Evolutionary conservation across 2,329 filamentous ascomycete species (phyloP), one percentile per base, ranked within the genome.

Genomic region (Bipolaris zeicola): DNA sequence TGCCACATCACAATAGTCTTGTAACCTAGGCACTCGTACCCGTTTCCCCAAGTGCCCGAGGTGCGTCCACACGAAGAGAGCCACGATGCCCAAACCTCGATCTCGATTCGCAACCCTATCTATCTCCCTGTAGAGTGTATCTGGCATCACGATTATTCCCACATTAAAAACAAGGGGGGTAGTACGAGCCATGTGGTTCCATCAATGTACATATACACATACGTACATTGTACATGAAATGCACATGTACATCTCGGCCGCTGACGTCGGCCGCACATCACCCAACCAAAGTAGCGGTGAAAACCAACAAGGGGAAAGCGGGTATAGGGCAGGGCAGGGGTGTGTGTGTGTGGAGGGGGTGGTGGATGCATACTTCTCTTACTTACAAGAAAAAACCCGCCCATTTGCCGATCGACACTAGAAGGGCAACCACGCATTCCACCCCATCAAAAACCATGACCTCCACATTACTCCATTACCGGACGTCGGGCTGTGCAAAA

Each of bases 231-330:
- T 18, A 42, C 28, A 31, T 31, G 28, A 13, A 31, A 13, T 31
- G 28, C 24, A 24, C 41, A 8, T 28, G 16, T 43, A 24, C 42
- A 33, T 5, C n/a, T 16, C 18, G 2, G 20, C 42, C 16, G 20
- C 55, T 52, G 50, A 60, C 53, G 49, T 49, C 37, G 18, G 18
- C 8, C 7, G n/a, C 16, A 16, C 16, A 38, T 38, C 37, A 38
- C 18, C 31, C 38, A 42, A 16, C 44, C 61, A 63, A 62, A 65
- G 57, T 65, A 66, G 65, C 65, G 65, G 65, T 68, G 65, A 58
- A 41, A 42, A 42, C 13, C 20, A 18, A 31, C 28, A 16, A 16
- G 37, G n/a, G n/a, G n/a, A 18, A 18, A 38, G 14, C n/a, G 37
- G 8, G n/a, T 16, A 2, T 10, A 38, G 37, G 10, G 16, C 16